Base-by-base conservation (phyloP, 2,329 filamentous ascomycete species). In the Kalmusia sp. region DNA sequence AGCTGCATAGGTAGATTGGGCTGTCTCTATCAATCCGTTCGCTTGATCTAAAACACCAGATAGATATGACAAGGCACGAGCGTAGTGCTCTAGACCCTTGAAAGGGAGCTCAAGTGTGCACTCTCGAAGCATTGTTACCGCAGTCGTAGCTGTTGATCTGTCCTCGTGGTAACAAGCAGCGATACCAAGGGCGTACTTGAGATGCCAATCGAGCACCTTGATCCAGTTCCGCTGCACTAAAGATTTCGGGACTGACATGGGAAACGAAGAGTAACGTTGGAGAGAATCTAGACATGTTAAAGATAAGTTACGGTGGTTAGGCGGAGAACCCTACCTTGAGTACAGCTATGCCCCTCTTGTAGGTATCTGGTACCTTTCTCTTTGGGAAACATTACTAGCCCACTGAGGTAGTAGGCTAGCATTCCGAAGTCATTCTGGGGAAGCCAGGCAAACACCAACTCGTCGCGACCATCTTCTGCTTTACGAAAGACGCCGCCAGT, bases 1-100 rank as follows among this genome's bases (percentile, higher is more conserved):
- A 34, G 86, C 82, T 54, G 84, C 81, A 73, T 91, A 96, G 8
- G 88, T 81, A 3, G 78, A 63, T 12, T 92, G 76, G 3, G 93
- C 92, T 2, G 78, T 76, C n/a, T 84, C 77, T 1, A 95, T 80
- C 58, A 92, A 82, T 14, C 92, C 92, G 4, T 82, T 87, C 15
- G 88, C 90, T 76, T 97, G 93, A 47, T 87, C 80, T 62, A 92
- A 89, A 6, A 90, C 83, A 0, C 89, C 93, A 1, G 82, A 80
- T 15, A 96, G 84, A 72, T 97, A 97, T 37, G 84, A 77, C 6
- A 84, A 80, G 38, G 90, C 79, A 28, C 85, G 77, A 21, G 73
- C 71, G 30, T 86, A 80, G 2, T 71, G 65, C 12, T 74, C 71
- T 2, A 75, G 65, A 19, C 76, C 66, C 8, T 67, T 64, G 28